Base-by-base conservation (phyloP, 176 grass and related monocot species). In the Bolboschoenus planiculmis region DNA sequence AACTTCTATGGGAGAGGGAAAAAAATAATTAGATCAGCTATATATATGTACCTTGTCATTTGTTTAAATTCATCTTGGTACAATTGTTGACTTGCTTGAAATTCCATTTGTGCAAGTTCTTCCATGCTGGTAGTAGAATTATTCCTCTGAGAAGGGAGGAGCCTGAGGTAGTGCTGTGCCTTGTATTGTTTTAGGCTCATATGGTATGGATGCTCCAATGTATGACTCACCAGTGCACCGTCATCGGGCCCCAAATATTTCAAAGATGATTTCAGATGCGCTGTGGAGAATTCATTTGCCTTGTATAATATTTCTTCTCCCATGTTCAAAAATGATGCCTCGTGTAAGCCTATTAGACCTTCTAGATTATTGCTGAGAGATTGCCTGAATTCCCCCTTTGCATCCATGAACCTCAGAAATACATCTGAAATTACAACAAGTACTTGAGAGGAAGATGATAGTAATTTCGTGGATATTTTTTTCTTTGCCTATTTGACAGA, bases 161-260 rank as follows among this genome's bases (percentile, higher is more conserved):
- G 85, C 47, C 9, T 76, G 26, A 95, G 86, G 37, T 90, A 87
- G 40, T 92, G 88, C 56, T 78, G 88, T 5, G 90, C 90, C 56
- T 90, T 92, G 78, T 84, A 95, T 4, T 47, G 84, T 80, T 24
- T 87, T 3, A 90, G 78, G 78, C 56, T 95, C 5, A 81, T 36
- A 80, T 95, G 90, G 80, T 92, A 90, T 1, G 93, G 90, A 71
- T 90, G 82, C 2, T 95, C 90, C 3, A 95, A 43, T 13, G 88
- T 64, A 10, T 87, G 86, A 10, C 44, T 85, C 66, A 95, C 81
- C 3, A 85, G 88, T 8, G 7, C 77, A 24, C 63, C 73, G 1
- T 80, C 59, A 57, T 83, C 79, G 16, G 88, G 86, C 1, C 79
- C 71, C 15, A 88, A 4, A 78, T 58, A 0, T 23, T 42, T 31